Evolutionary conservation across 164 flowering plant species (phyloP).

Genomic region (Stephania cephalantha): DNA sequence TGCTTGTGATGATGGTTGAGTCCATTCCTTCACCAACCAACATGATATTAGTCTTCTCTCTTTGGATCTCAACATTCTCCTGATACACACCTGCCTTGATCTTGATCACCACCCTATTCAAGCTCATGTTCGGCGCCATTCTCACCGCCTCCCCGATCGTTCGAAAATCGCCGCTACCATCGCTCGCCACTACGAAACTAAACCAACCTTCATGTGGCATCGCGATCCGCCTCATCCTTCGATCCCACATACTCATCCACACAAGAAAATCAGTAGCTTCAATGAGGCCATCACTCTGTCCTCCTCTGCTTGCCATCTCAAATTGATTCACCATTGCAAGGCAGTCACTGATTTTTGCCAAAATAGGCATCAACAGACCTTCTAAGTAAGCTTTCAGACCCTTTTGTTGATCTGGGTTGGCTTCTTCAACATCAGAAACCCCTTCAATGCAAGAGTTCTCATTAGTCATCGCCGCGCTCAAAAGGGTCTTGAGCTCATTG

Average conservation of each 20-base stretch:
- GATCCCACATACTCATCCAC: constrained; percentile 21
- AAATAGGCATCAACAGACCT: constrained; percentile 25
- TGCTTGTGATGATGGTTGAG: constrained; percentile 36
- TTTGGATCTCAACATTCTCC: constrained; percentile 40
- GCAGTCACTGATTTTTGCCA: constrained; percentile 34
- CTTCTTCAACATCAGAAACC: constrained; percentile 26
- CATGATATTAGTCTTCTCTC: constrained; percentile 40
- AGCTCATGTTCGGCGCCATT: constrained; percentile 36
- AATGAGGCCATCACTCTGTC: background rate
- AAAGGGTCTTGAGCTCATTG: constrained; percentile 30
- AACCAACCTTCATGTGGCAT: constrained; percentile 10
- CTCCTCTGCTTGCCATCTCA: constrained; percentile 12
- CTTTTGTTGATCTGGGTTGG: constrained; percentile 10
- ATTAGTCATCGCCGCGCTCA: constrained; percentile 54
- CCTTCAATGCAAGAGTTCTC: constrained; percentile 45
- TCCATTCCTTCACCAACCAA: constrained; percentile 52
- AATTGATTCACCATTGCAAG: constrained; percentile 31
- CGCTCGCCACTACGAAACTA: constrained; percentile 30
- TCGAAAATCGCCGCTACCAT: constrained; percentile 35
- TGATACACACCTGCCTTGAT: constrained; percentile 48
- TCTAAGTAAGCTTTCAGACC: constrained; percentile 25
- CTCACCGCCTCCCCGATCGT: constrained; percentile 36
- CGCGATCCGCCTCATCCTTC: constrained; percentile 17
- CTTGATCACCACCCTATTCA: constrained; percentile 30
- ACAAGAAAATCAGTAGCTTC: constrained; percentile 14